Percentiles rank a stretch among this genome's conserved stretches.
These are phyloP conservation scores for Rhizophagus prolifer DNA, from an alignment of 192 early-diverging fungal species.

Conservation along the genomic window DNA sequence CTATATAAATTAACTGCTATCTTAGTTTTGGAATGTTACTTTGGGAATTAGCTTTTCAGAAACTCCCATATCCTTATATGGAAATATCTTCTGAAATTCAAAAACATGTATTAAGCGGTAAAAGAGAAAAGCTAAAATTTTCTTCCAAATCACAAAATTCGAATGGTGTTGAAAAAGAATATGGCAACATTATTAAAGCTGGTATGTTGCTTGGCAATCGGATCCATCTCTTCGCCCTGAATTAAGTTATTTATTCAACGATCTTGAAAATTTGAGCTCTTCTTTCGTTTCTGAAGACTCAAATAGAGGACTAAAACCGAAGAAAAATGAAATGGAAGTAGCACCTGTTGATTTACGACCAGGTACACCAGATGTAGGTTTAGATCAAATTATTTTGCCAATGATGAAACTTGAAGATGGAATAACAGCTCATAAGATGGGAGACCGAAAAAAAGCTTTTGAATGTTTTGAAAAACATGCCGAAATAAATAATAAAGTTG, in stretches of 20 bases:
- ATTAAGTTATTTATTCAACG: no score
- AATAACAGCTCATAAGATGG: background rate
- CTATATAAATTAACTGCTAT: no score
- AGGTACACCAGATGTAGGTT: background rate
- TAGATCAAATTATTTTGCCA: background rate
- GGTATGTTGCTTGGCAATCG: background rate
- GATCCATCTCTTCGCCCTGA: no score
- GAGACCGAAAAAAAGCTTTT: background rate
- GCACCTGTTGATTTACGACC: no score
- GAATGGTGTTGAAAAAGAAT: background rate
- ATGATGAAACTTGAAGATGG: background rate
- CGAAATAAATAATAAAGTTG: background rate
- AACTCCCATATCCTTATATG: no score
- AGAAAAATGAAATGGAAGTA: background rate
- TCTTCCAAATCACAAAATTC: no score
- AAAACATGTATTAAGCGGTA: background rate
- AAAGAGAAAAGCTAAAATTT: background rate
- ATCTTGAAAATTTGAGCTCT: no score
- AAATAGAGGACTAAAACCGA: background rate
- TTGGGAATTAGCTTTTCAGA: no score
- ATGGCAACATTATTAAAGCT: background rate
- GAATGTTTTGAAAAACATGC: no score
- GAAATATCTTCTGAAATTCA: background rate
- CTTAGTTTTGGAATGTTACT: slow-evolving; percentile 10
- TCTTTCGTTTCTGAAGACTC: no score